Percentiles rank a stretch among this genome's conserved stretches.
Evolutionary conservation across 768 basidiomycete genomes (phyloP).

Genomic region (Paxillus involutus): DNA sequence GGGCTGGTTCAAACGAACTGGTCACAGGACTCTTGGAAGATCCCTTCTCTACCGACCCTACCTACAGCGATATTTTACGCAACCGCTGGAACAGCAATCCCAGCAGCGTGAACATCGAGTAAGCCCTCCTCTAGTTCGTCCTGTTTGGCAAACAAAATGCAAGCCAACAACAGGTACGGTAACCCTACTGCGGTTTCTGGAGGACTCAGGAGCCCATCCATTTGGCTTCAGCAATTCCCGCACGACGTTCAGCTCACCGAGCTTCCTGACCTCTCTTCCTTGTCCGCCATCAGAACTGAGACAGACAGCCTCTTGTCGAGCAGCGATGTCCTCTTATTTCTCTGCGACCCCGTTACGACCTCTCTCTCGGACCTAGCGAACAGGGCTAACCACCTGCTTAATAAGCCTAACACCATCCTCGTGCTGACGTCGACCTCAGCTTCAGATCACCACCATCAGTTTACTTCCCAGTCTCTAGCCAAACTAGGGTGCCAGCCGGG

Average conservation of each 20-base stretch:
- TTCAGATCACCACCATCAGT: constrained; percentile 12
- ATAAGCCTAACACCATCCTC: constrained; percentile 44
- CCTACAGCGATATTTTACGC: constrained; percentile 42
- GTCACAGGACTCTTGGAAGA: constrained; percentile 72
- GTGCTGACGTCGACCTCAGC: constrained; percentile 35
- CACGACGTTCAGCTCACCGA: constrained; percentile 51
- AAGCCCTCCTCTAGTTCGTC: constrained; percentile 5
- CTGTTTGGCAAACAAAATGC: background rate
- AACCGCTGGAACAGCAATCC: constrained; percentile 47
- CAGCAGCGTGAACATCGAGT: constrained; percentile 26
- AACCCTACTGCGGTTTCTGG: constrained; percentile 17
- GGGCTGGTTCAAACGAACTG: constrained; percentile 54
- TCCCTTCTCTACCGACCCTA: constrained; percentile 58
- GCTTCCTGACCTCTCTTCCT: constrained; percentile 18
- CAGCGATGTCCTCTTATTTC: constrained; percentile 64
- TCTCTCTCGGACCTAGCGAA: constrained; percentile 39
- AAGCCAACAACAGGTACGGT: constrained; percentile 19
- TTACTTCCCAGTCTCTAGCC: constrained; percentile 21
- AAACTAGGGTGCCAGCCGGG: constrained; percentile 26
- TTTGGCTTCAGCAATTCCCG: constrained; percentile 58
- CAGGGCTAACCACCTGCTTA: constrained; percentile 26
- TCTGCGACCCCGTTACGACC: constrained; percentile 60
- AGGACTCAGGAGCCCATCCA: constrained; percentile 43
- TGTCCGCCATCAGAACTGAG: constrained; percentile 14
- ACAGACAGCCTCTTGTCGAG: constrained; percentile 24